Evolutionary conservation across 352 stramenopile species (phyloP), one percentile per base, ranked within the genome.

Genomic region (Chrysophaeum taylorii): DNA sequence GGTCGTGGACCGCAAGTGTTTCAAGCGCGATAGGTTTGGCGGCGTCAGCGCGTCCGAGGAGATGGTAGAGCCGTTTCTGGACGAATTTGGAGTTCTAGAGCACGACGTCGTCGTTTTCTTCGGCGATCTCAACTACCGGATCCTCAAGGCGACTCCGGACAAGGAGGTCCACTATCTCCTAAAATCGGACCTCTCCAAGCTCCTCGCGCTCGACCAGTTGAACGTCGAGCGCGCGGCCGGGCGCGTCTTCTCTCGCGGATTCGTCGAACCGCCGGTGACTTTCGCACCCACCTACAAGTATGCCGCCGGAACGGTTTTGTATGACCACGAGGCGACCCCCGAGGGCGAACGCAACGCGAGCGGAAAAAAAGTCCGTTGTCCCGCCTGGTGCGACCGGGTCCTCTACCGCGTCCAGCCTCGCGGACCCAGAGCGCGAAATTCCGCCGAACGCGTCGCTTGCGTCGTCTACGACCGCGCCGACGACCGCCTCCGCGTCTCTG

Each of bases 241-340:
- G n/a, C n/a, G 53, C 31, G 37, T 73, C 35, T 75, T 72, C n/a
- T 52, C 72, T 45, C 63, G 69, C 15, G 48, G 68, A 14, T 75
- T 75, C 38, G 25, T 52, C 7, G 70, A 75, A 31, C 41, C 37
- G 14, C 5, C 62, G 29, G 52, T 75, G 15, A 69, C 25, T 23
- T 75, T 75, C 41, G 37, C 38, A 9, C 70, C 70, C 1, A 75
- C 70, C 14, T 75, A 75, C 35, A 75, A 75, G 36, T 75, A 68
- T 31, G 27, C 54, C 27, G 27, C 48, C 9, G 64, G 64, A 2
- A 69, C 70, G 18, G 48, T 39, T 39, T 23, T 69, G 31, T 75
- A 75, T 43, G 67, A 75, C 31, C 42, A 37, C 21, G 31, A 37
- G 23, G 35, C 62, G 27, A 15, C 52, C 18, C 35, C 23, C 4